Conservation (phyloP, 1,284 basidiomycete species). For the Ustilago trichophora region DNA sequence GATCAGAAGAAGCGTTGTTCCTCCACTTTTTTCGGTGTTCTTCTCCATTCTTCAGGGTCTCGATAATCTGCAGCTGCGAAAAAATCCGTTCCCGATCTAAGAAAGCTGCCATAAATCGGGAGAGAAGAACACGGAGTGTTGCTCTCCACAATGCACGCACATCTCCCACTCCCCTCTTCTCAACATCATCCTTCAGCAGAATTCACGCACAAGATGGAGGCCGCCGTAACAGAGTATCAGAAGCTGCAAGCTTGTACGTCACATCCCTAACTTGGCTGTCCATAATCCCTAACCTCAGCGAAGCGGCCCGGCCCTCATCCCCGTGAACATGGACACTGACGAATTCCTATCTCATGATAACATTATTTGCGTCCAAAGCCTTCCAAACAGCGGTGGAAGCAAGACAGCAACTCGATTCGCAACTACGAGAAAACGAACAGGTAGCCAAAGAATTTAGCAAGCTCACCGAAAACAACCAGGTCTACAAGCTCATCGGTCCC, state of each 20-base stretch:
- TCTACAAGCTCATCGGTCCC: slow-evolving; percentile 93
- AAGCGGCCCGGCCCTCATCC: too few relatives aligned
- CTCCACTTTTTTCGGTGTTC: not conserved
- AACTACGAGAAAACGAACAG: slow-evolving; percentile 87
- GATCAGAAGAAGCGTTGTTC: not conserved
- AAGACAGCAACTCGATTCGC: slow-evolving; percentile 69
- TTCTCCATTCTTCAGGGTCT: too few relatives aligned
- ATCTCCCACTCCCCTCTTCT: not conserved
- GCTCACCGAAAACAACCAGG: slow-evolving; percentile 78
- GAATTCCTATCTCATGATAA: too few relatives aligned
- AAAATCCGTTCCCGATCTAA: too few relatives aligned
- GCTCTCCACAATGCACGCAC: slow-evolving; percentile 3
- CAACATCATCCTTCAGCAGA: not conserved
- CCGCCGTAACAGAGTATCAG: slow-evolving; percentile 40
- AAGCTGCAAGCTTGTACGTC: slow-evolving; percentile 48
- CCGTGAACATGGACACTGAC: too few relatives aligned
- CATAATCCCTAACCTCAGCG: too few relatives aligned
- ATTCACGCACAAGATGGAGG: slow-evolving; percentile 30
- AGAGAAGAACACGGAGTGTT: too few relatives aligned
- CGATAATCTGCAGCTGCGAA: too few relatives aligned
- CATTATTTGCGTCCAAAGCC: slow-evolving; percentile 13
- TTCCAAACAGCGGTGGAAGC: slow-evolving; percentile 56
- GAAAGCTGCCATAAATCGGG: too few relatives aligned
- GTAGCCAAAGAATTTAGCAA: slow-evolving; percentile 92
- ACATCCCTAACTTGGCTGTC: too few relatives aligned